Evolutionary conservation across 441 rosid genomes (phyloP).

Genomic region (Populus hybrid): DNA sequence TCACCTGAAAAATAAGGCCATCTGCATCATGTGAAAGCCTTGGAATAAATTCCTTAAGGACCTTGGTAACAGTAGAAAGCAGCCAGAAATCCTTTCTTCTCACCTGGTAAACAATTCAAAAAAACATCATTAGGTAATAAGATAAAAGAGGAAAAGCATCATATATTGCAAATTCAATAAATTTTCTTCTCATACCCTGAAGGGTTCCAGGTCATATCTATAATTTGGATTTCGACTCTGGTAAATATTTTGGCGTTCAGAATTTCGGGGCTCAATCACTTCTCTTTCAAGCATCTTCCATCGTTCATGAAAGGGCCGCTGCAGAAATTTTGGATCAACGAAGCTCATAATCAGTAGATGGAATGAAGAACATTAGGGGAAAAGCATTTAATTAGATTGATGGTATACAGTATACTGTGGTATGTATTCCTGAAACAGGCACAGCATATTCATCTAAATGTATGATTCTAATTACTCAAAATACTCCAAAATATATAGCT

Average conservation of each 20-base stretch:
- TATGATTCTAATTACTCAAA: neutral
- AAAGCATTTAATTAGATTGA: neutral
- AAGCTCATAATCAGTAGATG: conserved; percentile 5
- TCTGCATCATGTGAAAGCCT: conserved; percentile 98
- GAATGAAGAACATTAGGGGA: neutral
- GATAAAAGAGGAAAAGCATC: neutral
- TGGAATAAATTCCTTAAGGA: conserved; percentile 91
- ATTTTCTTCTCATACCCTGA: conserved; percentile 61
- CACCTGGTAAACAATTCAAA: conserved; percentile 52
- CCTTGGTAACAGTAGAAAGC: conserved; percentile 84
- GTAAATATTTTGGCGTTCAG: conserved; percentile 69
- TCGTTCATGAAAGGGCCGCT: conserved; percentile 95
- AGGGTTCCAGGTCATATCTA: conserved; percentile 96
- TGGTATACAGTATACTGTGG: neutral
- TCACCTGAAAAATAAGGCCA: conserved; percentile 98
- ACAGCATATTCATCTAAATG: conserved; percentile 5
- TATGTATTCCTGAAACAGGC: neutral
- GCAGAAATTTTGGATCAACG: conserved; percentile 33
- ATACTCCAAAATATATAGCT: neutral
- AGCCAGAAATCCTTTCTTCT: conserved; percentile 98
- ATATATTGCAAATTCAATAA: neutral
- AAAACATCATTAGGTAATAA: conserved; percentile 23
- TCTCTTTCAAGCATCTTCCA: conserved; percentile 98
- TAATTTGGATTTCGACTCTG: conserved; percentile 68
- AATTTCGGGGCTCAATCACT: conserved; percentile 90